A percentile compares a stretch with the other conserved stretches of the same genome.
Conservation (phyloP, 345 rosid species). For the Nasturtium officinale region DNA sequence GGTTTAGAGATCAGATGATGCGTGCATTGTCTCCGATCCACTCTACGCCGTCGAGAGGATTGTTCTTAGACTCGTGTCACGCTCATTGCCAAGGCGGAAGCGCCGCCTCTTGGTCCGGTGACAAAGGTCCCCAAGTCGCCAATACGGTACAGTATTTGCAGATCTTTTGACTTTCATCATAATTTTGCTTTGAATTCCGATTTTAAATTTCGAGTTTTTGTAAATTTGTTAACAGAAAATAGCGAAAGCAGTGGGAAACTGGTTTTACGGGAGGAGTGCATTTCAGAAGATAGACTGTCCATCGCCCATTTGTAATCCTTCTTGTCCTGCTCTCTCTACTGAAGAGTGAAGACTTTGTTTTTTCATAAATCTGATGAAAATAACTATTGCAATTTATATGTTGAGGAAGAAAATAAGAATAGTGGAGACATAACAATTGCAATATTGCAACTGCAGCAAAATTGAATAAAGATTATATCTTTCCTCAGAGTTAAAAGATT, state of each 20-base stretch:
- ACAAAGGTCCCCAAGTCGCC: constrained; percentile 58
- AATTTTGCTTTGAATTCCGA: not conserved
- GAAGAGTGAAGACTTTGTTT: constrained; percentile 20
- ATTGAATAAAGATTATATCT: constrained; percentile 21
- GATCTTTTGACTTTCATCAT: not conserved
- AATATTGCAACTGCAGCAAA: not conserved
- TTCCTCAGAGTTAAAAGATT: not conserved
- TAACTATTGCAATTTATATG: not conserved
- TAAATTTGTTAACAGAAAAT: constrained; percentile 59
- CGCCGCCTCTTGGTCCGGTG: constrained; percentile 69
- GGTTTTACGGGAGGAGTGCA: constrained; percentile 68
- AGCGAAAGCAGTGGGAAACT: constrained; percentile 77
- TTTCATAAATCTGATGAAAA: not conserved
- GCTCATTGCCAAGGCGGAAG: constrained; percentile 82
- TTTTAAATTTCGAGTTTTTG: not conserved
- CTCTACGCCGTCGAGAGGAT: constrained; percentile 58
- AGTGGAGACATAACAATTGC: not conserved
- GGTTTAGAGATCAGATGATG: constrained; percentile 62
- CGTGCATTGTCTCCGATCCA: constrained; percentile 51
- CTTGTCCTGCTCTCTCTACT: constrained; percentile 56
- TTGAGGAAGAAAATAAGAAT: constrained; percentile 28
- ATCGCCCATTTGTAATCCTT: constrained; percentile 80
- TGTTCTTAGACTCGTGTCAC: constrained; percentile 83
- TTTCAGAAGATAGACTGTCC: constrained; percentile 80
- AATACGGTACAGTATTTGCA: constrained; percentile 45